Evolutionary conservation across 257 asterid genomes (phyloP), one percentile per base, ranked within the genome.

Genomic region (Eucommia ulmoides): DNA sequence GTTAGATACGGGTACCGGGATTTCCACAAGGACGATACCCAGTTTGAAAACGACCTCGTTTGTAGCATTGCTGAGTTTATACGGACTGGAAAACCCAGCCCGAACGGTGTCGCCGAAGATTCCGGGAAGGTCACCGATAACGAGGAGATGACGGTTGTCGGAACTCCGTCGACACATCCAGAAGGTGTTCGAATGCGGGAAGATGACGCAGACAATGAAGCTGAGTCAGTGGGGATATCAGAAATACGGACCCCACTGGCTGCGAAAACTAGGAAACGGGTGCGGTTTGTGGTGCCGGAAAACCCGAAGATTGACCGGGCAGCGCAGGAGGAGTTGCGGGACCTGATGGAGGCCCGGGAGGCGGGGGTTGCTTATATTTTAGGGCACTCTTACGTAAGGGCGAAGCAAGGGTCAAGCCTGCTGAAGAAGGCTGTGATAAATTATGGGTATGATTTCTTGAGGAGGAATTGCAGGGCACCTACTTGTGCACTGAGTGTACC

Each of bases 11-110:
- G 64, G 10, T 59, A 59, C 22, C 49, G 48, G 4, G 64, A 59
- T 41, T 19, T 38, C 23, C 52, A 11, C 22, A 53, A 53, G 22
- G 64, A 51, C 26, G 56, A 59, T 51, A 17, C 22, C 1, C 46
- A 51, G 26, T 59, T 59, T 14, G 64, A 59, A 57, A 52, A 50
- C 23, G 51, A 35, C 15, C 64, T 59, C 3, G 38, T 51, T 14
- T 53, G 55, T 18, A 59, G 64, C 25, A 41, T 59, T 23, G 64
- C 64, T 2, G 64, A 59, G 64, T 59, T 22, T 46, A 50, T 59
- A 5, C 21, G 59, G 15, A 24, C 17, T 7, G 19, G 64, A 35
- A 23, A 2, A 5, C 12, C 38, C 6, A 5, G 38, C 12, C 12
- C 38, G 38, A 29, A 29, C 12, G 6, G 6, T 5, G 6, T 12